These are phyloP conservation scores for Ascobolus immersus DNA, from an alignment of 495 filamentous ascomycete genomes.

Conservation along the genomic window DNA sequence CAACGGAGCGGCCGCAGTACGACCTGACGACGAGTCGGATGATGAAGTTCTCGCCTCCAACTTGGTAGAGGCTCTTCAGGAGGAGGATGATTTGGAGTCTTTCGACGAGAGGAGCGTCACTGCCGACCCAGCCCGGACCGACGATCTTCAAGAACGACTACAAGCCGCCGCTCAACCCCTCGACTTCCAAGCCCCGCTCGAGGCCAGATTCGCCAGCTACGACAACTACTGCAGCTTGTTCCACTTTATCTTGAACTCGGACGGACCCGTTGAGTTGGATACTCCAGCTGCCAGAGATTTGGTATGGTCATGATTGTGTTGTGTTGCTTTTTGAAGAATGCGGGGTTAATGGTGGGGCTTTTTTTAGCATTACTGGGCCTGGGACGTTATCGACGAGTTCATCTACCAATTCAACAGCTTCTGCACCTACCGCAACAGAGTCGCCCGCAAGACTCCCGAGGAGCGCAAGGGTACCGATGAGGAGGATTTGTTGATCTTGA, in stretches of 20 bases:
- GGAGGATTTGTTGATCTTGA: conserved; percentile 71
- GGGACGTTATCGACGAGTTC: conserved; percentile 99
- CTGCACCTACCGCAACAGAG: conserved; percentile 76
- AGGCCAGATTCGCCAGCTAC: conserved; percentile 92
- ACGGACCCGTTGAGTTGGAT: conserved; percentile 88
- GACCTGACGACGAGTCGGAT: conserved; percentile 12
- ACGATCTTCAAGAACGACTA: conserved; percentile 77
- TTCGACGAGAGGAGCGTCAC: too few relatives aligned
- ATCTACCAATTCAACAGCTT: conserved; percentile 99
- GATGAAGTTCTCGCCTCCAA: conserved; percentile 14
- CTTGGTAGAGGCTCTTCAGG: conserved; percentile 17
- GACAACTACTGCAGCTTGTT: conserved; percentile 98
- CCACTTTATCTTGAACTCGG: conserved; percentile 96
- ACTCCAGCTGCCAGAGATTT: conserved; percentile 52
- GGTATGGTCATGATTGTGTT: neutral
- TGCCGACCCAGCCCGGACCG: too few relatives aligned
- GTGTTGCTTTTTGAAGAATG: neutral
- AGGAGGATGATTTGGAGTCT: conserved; percentile 15
- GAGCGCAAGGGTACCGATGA: conserved; percentile 58
- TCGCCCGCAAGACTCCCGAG: conserved; percentile 62
- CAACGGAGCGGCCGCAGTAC: too few relatives aligned
- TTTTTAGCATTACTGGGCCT: conserved; percentile 88
- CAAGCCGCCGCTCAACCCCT: conserved; percentile 74
- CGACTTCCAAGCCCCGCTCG: conserved; percentile 79
- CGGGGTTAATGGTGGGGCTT: conserved; percentile 10